Base-by-base conservation (phyloP, 768 basidiomycete species). In the Lactarius hengduanensis region DNA sequence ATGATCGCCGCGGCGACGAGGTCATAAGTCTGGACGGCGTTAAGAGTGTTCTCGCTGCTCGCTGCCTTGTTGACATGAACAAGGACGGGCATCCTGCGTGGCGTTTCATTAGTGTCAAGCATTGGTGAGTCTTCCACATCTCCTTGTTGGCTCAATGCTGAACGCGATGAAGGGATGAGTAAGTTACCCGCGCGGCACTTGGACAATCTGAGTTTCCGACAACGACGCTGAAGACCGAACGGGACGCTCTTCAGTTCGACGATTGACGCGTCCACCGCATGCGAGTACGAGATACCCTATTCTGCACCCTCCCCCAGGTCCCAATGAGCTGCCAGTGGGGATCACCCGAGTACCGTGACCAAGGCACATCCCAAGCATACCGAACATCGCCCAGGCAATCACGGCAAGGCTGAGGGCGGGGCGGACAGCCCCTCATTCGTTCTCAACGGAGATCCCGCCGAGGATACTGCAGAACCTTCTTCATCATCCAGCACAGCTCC, bases 101-200 rank as follows among this genome's bases (percentile, higher is more conserved):
- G 97, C 89, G 84, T 20, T 99, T 99, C 76, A 98, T 98, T 94
- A 86, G 87, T 38, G 85, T 98, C 63, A 99, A 99, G 77, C 97
- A 99, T 73, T 99, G 97, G 96, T 96, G 65, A 75, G 86, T 77
- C 45, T 65, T 41, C 15, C 70, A 43, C 57, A 30, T 34, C 34
- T 56, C n/a, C 66, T 41, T 16, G 8, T 28, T 7, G 22, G 57
- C 32, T 43, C 43, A 41, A 26, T 67, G 18, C 65, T 76, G 45
- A 78, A 65, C 34, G 0, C 50, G 22, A 41, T 11, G 32, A 68
- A 98, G 96, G 96, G 95, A 91, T 45, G 97, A 99, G 78, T 81
- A n/a, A n/a, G n/a, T n/a, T n/a, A 92, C 76, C 91, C 95, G 1
- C 75, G 92, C 34, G 97, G 97, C 20, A 83, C 86, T 22, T 99